Percentiles rank a stretch among this genome's conserved stretches.
Conservation (phyloP, 352 stramenopile genomes). For the Phytophthora vignae region DNA sequence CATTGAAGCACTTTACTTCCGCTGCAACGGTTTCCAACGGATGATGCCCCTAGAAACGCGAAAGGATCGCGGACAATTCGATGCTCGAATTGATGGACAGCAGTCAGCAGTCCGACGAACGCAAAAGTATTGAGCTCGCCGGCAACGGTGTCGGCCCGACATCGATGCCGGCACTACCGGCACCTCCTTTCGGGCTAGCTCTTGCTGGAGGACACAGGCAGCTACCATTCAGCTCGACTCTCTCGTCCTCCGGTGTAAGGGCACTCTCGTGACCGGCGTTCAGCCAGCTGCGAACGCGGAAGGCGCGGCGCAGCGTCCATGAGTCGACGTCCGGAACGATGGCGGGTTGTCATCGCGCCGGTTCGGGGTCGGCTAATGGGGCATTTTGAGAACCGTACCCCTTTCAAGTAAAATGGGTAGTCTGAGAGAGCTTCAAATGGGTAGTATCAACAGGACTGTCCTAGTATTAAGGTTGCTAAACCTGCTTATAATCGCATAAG, state of each 20-base stretch:
- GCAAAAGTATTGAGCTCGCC: neutral
- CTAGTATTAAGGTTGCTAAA: too few species aligned
- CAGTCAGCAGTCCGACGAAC: neutral
- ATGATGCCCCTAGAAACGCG: neutral
- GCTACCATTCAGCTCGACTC: neutral
- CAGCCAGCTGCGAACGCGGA: neutral
- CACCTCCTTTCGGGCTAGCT: too few species aligned
- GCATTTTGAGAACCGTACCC: too few species aligned
- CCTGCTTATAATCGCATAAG: too few species aligned
- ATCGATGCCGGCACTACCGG: neutral
- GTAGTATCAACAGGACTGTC: too few species aligned
- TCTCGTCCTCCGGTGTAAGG: neutral
- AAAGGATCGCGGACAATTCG: neutral
- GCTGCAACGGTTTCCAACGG: neutral
- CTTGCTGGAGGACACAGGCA: too few species aligned
- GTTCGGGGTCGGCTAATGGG: conserved; percentile 3
- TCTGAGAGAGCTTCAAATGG: too few species aligned
- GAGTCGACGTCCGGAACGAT: conserved; percentile 34
- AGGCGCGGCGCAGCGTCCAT: conserved; percentile 3
- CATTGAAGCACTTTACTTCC: neutral
- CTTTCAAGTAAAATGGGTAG: too few species aligned
- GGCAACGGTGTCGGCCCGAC: neutral
- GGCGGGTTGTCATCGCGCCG: conserved; percentile 28
- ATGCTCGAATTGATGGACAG: neutral
- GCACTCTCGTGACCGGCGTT: conserved; percentile 20